Conservation (phyloP, 2,329 filamentous ascomycete genomes). For the Cordyceps farinosa region DNA sequence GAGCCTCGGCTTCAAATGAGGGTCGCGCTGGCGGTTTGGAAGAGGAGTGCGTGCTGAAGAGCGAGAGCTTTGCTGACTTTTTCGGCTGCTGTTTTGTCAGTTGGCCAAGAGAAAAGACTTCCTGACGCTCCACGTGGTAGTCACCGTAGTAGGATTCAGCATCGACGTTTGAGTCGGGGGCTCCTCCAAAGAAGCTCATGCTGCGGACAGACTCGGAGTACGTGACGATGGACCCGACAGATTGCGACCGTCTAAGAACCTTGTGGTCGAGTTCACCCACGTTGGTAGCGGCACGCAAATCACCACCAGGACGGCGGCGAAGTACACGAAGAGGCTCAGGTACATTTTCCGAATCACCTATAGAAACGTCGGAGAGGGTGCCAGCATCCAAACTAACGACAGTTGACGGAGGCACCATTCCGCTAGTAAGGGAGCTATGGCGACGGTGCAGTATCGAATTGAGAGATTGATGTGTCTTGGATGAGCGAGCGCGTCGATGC, state of each 20-base stretch:
- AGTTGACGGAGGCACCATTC: slow-evolving; percentile 46
- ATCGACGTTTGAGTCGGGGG: slow-evolving; percentile 31
- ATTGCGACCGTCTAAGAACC: slow-evolving; percentile 51
- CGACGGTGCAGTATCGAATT: slow-evolving; percentile 52
- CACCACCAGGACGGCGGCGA: slow-evolving; percentile 69
- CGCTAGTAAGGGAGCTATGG: slow-evolving; percentile 59
- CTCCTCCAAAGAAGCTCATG: slow-evolving; percentile 49
- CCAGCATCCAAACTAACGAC: slow-evolving; percentile 61
- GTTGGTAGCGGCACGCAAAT: slow-evolving; percentile 65
- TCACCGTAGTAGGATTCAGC: slow-evolving; percentile 19
- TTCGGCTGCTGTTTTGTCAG: slow-evolving; percentile 50
- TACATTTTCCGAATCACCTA: slow-evolving; percentile 42
- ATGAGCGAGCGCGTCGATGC: slow-evolving; percentile 46
- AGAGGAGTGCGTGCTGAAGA: slow-evolving; percentile 57
- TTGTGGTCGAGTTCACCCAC: slow-evolving; percentile 57
- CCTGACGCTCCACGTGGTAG: slow-evolving; percentile 31
- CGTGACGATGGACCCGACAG: slow-evolving; percentile 56
- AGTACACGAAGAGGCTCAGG: slow-evolving; percentile 60
- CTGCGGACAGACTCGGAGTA: slow-evolving; percentile 56
- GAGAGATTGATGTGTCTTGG: slow-evolving; percentile 46
- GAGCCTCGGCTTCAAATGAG: slow-evolving; percentile 86
- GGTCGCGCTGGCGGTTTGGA: slow-evolving; percentile 61
- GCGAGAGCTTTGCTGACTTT: slow-evolving; percentile 39
- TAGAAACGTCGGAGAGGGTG: slow-evolving; percentile 50
- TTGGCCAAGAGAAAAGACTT: slow-evolving; percentile 57